Evolutionary conservation across 208 protist species (phyloP), one percentile per base, ranked within the genome.

Genomic region (Dictyostelium gargantuum): DNA sequence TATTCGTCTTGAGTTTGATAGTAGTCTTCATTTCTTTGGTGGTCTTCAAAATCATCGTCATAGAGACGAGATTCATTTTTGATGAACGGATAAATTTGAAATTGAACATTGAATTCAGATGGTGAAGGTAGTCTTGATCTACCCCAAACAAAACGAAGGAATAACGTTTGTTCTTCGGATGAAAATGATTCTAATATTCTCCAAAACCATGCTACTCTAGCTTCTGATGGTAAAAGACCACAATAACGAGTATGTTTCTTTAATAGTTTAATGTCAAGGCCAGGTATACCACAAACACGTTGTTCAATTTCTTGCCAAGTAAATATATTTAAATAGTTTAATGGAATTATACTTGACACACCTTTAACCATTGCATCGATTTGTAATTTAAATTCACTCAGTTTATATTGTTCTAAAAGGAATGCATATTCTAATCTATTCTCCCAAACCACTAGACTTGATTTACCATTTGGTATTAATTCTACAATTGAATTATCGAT

Each of bases 281-380:
- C 76, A 26, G 91, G 75, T 26, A 89, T 86, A 17, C 94, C 94
- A 72, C 94, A 94, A 15, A 94, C 92, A 52, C 82, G n/a, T 19
- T 80, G 46, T 58, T 96, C 84, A 23, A 96, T 48, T 40, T 96
- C 94, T 58, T 94, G 91, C 94, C 92, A 93, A n/a, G 94, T 95
- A 44, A 96, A 96, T 5, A 96, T 61, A 58, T 74, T 73, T 23
- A 96, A 68, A 11, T 93, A 11, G 2, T 70, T 35, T 3, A 95
- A 42, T 17, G 94, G 94, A 42, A 96, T 48, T 9, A 96, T 95
- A 15, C 35, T 48, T 17, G 61, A 54, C 0, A 96, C 58, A 80
- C 94, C 94, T 26, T 66, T 58, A 5, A 93, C 46, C 21, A 95
- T 80, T 9, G 72, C 42, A 44, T 94, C 82, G 1, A 84, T 70